These are phyloP conservation scores for Cordyceps fumosorosea DNA, from an alignment of 2,329 filamentous ascomycete species.

Conservation along the genomic window DNA sequence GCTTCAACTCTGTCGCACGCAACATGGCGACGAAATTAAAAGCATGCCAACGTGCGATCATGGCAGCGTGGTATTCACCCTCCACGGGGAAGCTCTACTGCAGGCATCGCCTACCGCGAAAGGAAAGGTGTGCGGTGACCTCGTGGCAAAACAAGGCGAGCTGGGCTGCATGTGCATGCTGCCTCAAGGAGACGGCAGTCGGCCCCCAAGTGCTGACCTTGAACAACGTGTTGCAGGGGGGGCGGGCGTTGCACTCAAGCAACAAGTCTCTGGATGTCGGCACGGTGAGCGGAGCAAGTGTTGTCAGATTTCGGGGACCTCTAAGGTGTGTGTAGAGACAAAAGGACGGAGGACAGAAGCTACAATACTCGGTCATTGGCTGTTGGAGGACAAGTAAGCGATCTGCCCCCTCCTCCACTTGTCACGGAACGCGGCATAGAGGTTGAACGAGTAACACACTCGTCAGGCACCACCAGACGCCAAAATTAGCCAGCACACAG, in stretches of 20 bases:
- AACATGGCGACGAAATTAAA: not conserved
- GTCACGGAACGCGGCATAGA: constrained; percentile 10
- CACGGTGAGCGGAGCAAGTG: not conserved
- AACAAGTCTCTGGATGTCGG: not conserved
- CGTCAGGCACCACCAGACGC: not conserved
- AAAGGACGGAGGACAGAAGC: not conserved
- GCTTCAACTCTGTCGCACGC: not conserved
- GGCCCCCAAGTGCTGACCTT: constrained; percentile 1
- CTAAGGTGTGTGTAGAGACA: not conserved
- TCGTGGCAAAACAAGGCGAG: not conserved
- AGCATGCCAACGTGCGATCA: constrained; percentile 5
- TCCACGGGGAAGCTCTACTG: not conserved
- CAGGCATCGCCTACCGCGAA: constrained; percentile 5
- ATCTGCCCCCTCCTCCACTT: not conserved
- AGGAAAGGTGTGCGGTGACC: not conserved
- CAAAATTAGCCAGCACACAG: not conserved
- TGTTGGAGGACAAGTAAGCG: not conserved
- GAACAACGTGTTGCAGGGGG: constrained; percentile 5
- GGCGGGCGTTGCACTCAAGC: constrained; percentile 6
- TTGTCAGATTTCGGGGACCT: constrained; percentile 6
- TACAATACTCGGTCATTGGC: not conserved
- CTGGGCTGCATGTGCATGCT: not conserved
- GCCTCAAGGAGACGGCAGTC: too few species aligned
- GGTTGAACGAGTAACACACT: constrained; percentile 3
- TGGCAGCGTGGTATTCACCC: constrained; percentile 10